Percentiles rank a stretch among this genome's conserved stretches.
phyloP scores from a whole-genome alignment of 106 monocot species.

The Dendrobium nobile region DNA sequence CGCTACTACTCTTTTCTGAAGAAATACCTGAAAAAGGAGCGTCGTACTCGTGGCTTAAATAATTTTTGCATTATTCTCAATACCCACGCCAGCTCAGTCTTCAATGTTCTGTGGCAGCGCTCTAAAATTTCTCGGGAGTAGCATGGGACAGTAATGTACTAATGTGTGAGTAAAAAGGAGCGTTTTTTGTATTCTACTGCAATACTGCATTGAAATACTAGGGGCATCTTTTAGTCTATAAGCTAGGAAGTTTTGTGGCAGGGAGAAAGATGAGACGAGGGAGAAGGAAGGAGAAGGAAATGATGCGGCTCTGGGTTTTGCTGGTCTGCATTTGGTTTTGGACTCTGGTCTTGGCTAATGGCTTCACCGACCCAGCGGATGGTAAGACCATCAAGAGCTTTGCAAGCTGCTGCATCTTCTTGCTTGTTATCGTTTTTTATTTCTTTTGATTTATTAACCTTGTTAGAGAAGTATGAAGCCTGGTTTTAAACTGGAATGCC shows the following conservation, averaged over 20 bases:
- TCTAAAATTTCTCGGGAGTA: not conserved
- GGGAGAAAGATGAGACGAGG: not conserved
- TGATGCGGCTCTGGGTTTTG: not conserved
- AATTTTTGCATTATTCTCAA: not conserved
- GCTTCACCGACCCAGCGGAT: constrained; percentile 6
- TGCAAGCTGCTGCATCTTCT: not conserved
- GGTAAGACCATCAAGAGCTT: constrained; percentile 1
- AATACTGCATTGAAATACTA: not conserved
- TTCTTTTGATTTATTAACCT: not conserved
- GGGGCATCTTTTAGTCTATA: not conserved
- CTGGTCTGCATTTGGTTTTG: not conserved
- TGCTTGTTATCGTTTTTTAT: not conserved
- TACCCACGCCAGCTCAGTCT: not conserved
- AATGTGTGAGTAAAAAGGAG: not conserved
- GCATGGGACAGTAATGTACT: not conserved
- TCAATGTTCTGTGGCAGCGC: not conserved
- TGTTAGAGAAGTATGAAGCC: not conserved
- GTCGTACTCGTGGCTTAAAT: not conserved
- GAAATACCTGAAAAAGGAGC: not conserved
- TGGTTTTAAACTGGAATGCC: not conserved
- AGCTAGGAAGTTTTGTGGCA: not conserved
- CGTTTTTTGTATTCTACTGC: not conserved
- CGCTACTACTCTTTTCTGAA: not conserved
- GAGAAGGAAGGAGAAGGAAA: not conserved
- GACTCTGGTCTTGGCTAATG: not conserved